phyloP scores from a whole-genome alignment of 768 basidiomycete species.

The Vishniacozyma victoriae region DNA sequence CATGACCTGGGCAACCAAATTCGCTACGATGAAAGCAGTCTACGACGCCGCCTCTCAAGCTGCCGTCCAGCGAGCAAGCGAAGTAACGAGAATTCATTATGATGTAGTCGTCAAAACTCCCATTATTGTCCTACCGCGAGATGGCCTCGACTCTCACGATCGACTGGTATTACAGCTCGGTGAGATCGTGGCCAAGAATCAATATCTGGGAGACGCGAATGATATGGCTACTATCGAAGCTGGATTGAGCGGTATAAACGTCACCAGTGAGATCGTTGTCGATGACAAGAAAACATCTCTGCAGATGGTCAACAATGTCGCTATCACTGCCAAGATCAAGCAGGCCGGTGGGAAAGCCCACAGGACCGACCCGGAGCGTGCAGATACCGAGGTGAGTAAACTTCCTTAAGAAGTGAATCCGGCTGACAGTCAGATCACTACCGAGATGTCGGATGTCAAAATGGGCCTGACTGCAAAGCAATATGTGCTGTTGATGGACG shows the following conservation, averaged over 20 bases:
- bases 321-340: slow-evolving; percentile 62
- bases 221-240: slow-evolving; percentile 61
- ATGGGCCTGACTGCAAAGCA: slow-evolving; percentile 31
- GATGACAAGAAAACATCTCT: slow-evolving; percentile 55
- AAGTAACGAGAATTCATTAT: slow-evolving; percentile 74
- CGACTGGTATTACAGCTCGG: slow-evolving; percentile 75
- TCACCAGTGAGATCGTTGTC: slow-evolving; percentile 63
- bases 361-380: slow-evolving; percentile 53
- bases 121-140: slow-evolving; percentile 78
- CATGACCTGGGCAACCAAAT: slow-evolving; percentile 71
- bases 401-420: background rate
- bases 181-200: slow-evolving; percentile 76
- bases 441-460: slow-evolving; percentile 39
- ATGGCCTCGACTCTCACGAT: slow-evolving; percentile 58
- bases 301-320: slow-evolving; percentile 88
- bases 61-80: slow-evolving; percentile 86
- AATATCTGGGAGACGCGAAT: slow-evolving; percentile 54
- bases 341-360: slow-evolving; percentile 61
- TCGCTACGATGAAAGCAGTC: slow-evolving; percentile 83
- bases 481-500: slow-evolving; percentile 30
- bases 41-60: slow-evolving; percentile 92
- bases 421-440: slow-evolving; percentile 25
- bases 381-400: slow-evolving; percentile 68
- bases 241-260: slow-evolving; percentile 72
- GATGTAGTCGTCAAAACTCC: slow-evolving; percentile 85